Percentiles rank a stretch among this genome's conserved stretches.
Evolutionary conservation across 495 filamentous ascomycete species (phyloP).

Genomic region (Hypoxylon rickii): DNA sequence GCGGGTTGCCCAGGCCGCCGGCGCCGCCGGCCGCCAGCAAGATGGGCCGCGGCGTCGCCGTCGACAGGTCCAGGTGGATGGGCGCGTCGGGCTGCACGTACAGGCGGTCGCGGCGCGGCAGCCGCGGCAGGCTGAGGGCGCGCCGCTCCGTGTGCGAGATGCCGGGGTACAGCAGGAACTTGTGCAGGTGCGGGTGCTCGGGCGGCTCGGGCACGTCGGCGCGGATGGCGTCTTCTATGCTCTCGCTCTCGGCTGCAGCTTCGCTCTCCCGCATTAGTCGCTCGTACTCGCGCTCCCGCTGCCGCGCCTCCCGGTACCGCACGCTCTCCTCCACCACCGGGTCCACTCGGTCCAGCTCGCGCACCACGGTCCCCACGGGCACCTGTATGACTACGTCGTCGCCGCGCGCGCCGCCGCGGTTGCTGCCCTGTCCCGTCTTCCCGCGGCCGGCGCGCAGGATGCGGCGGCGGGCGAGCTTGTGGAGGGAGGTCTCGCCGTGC

Average conservation of each 20-base stretch:
- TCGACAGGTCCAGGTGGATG: slow-evolving; percentile 79
- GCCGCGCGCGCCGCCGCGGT: slow-evolving; percentile 76
- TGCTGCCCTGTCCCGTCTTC: slow-evolving; percentile 83
- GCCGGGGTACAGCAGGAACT: slow-evolving; percentile 85
- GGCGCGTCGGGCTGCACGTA: slow-evolving; percentile 69
- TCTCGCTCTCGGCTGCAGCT: slow-evolving; percentile 41
- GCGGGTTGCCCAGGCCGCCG: slow-evolving; percentile 91
- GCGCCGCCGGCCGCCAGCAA: slow-evolving; percentile 89
- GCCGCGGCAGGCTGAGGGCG: slow-evolving; percentile 60
- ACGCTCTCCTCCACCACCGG: slow-evolving; percentile 68
- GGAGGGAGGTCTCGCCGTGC: slow-evolving; percentile 84
- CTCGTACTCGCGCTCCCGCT: slow-evolving; percentile 40
- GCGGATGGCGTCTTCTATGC: slow-evolving; percentile 20
- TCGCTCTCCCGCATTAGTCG: slow-evolving; percentile 32
- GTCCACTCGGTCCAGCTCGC: slow-evolving; percentile 78
- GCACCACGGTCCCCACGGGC: slow-evolving; percentile 88
- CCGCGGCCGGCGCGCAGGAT: slow-evolving; percentile 78
- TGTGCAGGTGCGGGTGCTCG: slow-evolving; percentile 56
- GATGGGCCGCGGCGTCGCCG: slow-evolving; percentile 79
- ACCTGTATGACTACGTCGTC: slow-evolving; percentile 87
- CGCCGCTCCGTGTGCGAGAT: slow-evolving; percentile 68
- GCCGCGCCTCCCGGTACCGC: slow-evolving; percentile 39
- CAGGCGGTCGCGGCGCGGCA: slow-evolving; percentile 61
- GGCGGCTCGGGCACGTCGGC: slow-evolving; percentile 34
- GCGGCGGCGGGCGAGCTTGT: slow-evolving; percentile 83